A percentile compares a stretch with the other conserved stretches of the same genome.
Conservation (phyloP, 169 alveolate genomes). For the Plasmodium vivax region DNA sequence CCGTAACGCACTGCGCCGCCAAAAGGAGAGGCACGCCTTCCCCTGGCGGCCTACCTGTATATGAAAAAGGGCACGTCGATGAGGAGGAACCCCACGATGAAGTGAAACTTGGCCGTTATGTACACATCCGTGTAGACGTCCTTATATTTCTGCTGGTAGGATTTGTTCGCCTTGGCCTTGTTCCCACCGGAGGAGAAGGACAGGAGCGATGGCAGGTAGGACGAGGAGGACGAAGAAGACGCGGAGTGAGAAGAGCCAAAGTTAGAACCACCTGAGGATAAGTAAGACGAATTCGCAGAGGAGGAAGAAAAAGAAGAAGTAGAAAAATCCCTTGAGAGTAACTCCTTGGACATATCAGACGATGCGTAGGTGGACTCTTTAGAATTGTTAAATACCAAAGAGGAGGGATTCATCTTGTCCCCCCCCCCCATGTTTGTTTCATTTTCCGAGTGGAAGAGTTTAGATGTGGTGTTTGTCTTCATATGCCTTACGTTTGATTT, state of each 20-base stretch:
- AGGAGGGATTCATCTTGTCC: background rate
- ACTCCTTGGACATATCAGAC: background rate
- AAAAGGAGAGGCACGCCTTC: too few relatives aligned
- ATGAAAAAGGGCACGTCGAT: slow-evolving; percentile 56
- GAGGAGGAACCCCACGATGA: slow-evolving; percentile 55
- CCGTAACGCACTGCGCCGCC: too few relatives aligned
- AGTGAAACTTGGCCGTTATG: slow-evolving; percentile 68
- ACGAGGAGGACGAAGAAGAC: background rate
- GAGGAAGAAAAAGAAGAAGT: background rate
- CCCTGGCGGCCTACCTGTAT: slow-evolving; percentile 59
- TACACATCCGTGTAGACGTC: slow-evolving; percentile 71
- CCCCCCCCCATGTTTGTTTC: background rate
- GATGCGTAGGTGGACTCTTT: background rate
- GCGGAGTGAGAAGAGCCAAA: background rate
- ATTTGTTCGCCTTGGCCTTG: slow-evolving; percentile 6
- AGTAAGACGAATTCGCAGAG: background rate
- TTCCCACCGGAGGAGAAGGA: slow-evolving; percentile 8
- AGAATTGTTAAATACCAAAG: background rate
- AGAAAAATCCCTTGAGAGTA: background rate
- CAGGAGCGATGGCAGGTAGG: slow-evolving; percentile 11
- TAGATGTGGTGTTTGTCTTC: background rate
- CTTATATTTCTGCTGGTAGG: slow-evolving; percentile 14
- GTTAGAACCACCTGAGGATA: background rate
- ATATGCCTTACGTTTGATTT: background rate
- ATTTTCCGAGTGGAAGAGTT: background rate